Conservation (phyloP, 805 yeast species). For the Candida fluviatilis region DNA sequence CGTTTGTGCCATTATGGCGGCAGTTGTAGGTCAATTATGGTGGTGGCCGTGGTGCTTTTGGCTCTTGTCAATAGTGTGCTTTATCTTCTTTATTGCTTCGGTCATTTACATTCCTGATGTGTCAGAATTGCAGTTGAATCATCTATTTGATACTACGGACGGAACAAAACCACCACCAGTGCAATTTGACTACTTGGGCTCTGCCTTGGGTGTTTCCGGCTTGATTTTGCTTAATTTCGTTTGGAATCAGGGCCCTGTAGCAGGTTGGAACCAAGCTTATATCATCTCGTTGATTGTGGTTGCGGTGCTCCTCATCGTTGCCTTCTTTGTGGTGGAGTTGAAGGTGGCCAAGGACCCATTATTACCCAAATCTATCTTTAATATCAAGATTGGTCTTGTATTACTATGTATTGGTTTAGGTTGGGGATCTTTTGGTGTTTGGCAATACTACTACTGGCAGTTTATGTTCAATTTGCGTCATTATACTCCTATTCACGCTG, state of each 20-base stretch:
- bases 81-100: constrained; percentile 26
- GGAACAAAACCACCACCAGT: not conserved
- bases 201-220: constrained; percentile 53
- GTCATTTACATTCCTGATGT: constrained; percentile 36
- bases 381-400: constrained; percentile 42
- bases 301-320: constrained; percentile 37
- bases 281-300: constrained; percentile 53
- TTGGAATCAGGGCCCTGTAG: constrained; percentile 73
- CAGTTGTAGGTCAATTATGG: constrained; percentile 40
- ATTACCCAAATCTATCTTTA: constrained; percentile 48
- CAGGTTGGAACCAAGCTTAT: constrained; percentile 62
- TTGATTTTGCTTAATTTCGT: constrained; percentile 61
- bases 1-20: constrained; percentile 50
- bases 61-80: constrained; percentile 39
- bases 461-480: constrained; percentile 48
- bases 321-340: constrained; percentile 49
- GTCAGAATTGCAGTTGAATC: not conserved
- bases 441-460: constrained; percentile 61
- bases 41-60: constrained; percentile 66
- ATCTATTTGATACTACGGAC: not conserved
- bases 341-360: constrained; percentile 45
- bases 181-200: constrained; percentile 22
- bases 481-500: constrained; percentile 30
- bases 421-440: constrained; percentile 77
- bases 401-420: constrained; percentile 54